Percentiles rank a stretch among this genome's conserved stretches.
Conservation (phyloP, 2,329 filamentous ascomycete genomes). For the Calonectria pauciramosa region DNA sequence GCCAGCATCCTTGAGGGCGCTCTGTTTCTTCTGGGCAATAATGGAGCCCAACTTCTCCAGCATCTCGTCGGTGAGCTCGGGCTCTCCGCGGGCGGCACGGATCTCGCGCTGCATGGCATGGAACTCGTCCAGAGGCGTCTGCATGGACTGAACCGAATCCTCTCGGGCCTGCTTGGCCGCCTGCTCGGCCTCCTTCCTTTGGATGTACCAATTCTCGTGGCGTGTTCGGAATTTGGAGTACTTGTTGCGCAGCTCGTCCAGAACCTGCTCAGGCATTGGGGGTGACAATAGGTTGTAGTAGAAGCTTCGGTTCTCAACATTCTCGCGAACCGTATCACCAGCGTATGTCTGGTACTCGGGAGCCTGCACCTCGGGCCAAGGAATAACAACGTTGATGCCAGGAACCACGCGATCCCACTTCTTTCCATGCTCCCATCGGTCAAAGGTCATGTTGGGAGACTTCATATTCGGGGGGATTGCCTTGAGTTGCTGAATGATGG, state of each 20-base stretch:
- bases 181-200: constrained; percentile 73
- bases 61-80: constrained; percentile 70
- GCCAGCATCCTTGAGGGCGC: constrained; percentile 55
- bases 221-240: constrained; percentile 86
- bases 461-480: constrained; percentile 64
- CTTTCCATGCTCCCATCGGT: constrained; percentile 57
- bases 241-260: constrained; percentile 88
- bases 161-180: constrained; percentile 54
- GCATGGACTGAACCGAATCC: constrained; percentile 56
- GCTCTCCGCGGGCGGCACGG: constrained; percentile 67
- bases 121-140: constrained; percentile 71
- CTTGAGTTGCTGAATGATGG: constrained; percentile 80
- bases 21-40: constrained; percentile 68
- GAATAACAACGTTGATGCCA: constrained; percentile 79
- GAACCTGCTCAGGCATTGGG: constrained; percentile 83
- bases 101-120: constrained; percentile 67
- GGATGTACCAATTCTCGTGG: constrained; percentile 81
- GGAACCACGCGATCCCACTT: constrained; percentile 73
- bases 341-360: constrained; percentile 67
- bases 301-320: constrained; percentile 82
- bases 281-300: constrained; percentile 81
- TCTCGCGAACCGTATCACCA: constrained; percentile 81
- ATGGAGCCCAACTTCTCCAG: constrained; percentile 73
- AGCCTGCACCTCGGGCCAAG: constrained; percentile 76
- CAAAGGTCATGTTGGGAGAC: constrained; percentile 56